These are phyloP conservation scores for Penicillium sp. DNA, from an alignment of 2,329 filamentous ascomycete species.

Conservation along the genomic window DNA sequence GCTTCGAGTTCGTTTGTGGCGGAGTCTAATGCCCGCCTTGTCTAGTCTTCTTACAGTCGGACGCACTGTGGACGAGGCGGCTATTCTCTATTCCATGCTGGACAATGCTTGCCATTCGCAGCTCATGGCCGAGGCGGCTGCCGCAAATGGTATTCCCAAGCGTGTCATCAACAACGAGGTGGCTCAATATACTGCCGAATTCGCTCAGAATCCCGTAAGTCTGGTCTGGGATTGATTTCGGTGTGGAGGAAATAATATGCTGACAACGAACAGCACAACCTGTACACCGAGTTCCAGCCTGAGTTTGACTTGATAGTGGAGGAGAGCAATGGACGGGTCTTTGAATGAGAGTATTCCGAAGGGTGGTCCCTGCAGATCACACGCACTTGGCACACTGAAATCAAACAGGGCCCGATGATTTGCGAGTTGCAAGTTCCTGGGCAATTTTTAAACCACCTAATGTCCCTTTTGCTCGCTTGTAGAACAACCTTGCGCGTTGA, in stretches of 20 bases:
- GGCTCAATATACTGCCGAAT: constrained; percentile 38
- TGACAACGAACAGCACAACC: constrained; percentile 36
- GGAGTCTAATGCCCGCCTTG: constrained; percentile 16
- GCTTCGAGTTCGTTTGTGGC: background rate
- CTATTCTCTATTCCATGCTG: constrained; percentile 42
- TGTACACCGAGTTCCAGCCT: constrained; percentile 44
- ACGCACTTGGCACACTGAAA: background rate
- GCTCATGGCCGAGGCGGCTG: constrained; percentile 44
- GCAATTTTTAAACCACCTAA: background rate
- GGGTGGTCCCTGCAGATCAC: background rate
- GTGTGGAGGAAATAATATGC: background rate
- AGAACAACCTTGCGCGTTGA: background rate
- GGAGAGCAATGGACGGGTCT: constrained; percentile 38
- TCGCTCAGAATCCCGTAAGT: constrained; percentile 40
- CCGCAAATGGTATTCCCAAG: constrained; percentile 41
- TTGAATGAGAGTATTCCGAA: constrained; percentile 19
- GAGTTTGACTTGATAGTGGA: constrained; percentile 42
- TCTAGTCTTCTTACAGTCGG: constrained; percentile 43
- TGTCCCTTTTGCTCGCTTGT: background rate
- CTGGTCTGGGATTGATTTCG: background rate
- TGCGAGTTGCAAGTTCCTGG: background rate
- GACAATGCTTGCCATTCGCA: constrained; percentile 46
- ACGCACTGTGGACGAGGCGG: constrained; percentile 44
- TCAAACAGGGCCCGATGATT: background rate
- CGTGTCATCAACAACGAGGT: constrained; percentile 36